These are phyloP conservation scores for Pseudogymnoascus sp. DNA, from an alignment of 2,329 filamentous ascomycete species.

Conservation along the genomic window DNA sequence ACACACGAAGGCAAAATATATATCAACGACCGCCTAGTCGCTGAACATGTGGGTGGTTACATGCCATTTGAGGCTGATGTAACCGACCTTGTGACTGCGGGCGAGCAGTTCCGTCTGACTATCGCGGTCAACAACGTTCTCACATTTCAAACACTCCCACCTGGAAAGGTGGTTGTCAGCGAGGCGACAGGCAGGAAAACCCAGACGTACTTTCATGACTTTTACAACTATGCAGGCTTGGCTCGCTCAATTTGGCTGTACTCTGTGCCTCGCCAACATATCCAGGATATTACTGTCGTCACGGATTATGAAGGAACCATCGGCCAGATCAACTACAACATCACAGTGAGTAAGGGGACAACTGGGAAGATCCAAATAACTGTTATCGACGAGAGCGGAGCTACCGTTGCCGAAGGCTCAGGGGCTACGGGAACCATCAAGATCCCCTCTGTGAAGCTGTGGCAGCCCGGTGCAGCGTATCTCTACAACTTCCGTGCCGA, in stretches of 20 bases:
- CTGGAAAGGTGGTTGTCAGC: neutral
- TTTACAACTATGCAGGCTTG: slow-evolving; percentile 27
- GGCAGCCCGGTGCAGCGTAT: slow-evolving; percentile 24
- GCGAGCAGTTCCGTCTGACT: slow-evolving; percentile 23
- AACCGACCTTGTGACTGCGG: slow-evolving; percentile 17
- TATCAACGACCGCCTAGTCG: slow-evolving; percentile 21
- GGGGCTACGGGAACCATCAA: slow-evolving; percentile 13
- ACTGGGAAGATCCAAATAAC: neutral
- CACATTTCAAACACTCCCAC: slow-evolving; percentile 17
- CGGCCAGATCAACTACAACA: slow-evolving; percentile 12
- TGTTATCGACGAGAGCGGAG: slow-evolving; percentile 12
- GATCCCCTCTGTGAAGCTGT: slow-evolving; percentile 18
- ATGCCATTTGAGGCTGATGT: slow-evolving; percentile 24
- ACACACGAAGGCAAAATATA: slow-evolving; percentile 25
- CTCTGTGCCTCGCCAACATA: slow-evolving; percentile 17
- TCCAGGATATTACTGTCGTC: slow-evolving; percentile 22
- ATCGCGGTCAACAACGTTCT: slow-evolving; percentile 27
- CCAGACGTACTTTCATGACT: slow-evolving; percentile 26
- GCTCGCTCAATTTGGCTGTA: slow-evolving; percentile 25
- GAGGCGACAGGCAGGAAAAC: slow-evolving; percentile 16
- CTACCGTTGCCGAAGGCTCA: slow-evolving; percentile 8
- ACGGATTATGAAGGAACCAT: slow-evolving; percentile 15
- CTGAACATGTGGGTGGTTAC: slow-evolving; percentile 23
- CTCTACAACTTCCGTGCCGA: slow-evolving; percentile 21
- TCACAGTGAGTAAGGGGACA: neutral